A percentile compares a stretch with the other conserved stretches of the same genome.
Conservation (phyloP, 176 grass and related monocot genomes). For the maize (Zea mays) region Zm-B73-REFERENCE-NAM-5.0 NC_050096.1:55486501-55487000, state of each 20-base stretch:
- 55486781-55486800: conserved; percentile 64
- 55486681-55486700: conserved; percentile 67
- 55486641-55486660: conserved; percentile 64
- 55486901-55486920: conserved; percentile 79
- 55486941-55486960: conserved; percentile 73
- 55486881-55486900: conserved; percentile 82
- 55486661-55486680: conserved; percentile 67
- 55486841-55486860: conserved; percentile 78
- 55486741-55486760: conserved; percentile 49
- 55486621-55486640: conserved; percentile 72
- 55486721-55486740: conserved; percentile 60
- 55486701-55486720: conserved; percentile 52
- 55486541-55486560: conserved; percentile 39
- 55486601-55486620: conserved; percentile 87
- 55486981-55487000: conserved; percentile 69
- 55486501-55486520: conserved; percentile 78
- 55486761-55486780: conserved; percentile 61
- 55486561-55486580: conserved; percentile 33
- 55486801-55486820: conserved; percentile 82
- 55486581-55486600: conserved; percentile 39
- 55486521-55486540: conserved; percentile 35
- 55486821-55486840: conserved; percentile 51
- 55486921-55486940: conserved; percentile 61
- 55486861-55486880: conserved; percentile 74
- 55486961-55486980: conserved; percentile 54